Percentiles rank a stretch among this genome's conserved stretches.
These are phyloP conservation scores for Brachypodium distachyon DNA, from an alignment of 202 grass and related monocot species.

Conservation along the genomic window DNA sequence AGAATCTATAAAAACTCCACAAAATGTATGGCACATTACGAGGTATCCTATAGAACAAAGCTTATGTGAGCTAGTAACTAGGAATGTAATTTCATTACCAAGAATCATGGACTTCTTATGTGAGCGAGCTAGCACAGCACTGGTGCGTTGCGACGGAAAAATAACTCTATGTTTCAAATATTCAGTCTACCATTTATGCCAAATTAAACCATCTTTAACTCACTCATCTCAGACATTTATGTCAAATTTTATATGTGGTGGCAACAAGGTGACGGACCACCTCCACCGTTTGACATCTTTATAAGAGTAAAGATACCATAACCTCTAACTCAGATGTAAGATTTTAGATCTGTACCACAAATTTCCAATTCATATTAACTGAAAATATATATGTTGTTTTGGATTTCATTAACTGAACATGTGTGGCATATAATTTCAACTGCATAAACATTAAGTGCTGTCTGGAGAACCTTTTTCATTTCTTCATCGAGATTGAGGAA, in stretches of 20 bases:
- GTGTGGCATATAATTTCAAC: neutral
- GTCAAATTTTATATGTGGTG: too few relatives aligned
- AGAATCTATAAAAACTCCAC: neutral
- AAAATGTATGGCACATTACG: neutral
- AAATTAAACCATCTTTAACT: too few relatives aligned
- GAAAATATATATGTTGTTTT: neutral
- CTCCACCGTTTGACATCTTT: too few relatives aligned
- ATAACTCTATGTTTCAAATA: too few relatives aligned
- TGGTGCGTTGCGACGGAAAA: too few relatives aligned
- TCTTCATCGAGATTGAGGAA: slow-evolving; percentile 61
- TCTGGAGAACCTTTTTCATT: slow-evolving; percentile 64
- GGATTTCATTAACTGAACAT: neutral
- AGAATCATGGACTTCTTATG: neutral
- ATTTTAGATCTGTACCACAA: neutral
- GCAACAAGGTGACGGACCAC: too few relatives aligned
- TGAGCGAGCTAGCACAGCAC: too few relatives aligned
- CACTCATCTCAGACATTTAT: too few relatives aligned
- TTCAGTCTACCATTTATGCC: too few relatives aligned
- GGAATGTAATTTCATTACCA: neutral
- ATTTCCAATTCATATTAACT: neutral
- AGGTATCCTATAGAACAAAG: neutral
- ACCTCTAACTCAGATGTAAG: neutral
- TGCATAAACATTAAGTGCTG: neutral
- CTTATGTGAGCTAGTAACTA: neutral
- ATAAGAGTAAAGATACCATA: too few relatives aligned